Percentiles rank a stretch among this genome's conserved stretches.
Evolutionary conservation across 2,329 filamentous ascomycete species (phyloP).

Genomic region (Falciphora oryzae): DNA sequence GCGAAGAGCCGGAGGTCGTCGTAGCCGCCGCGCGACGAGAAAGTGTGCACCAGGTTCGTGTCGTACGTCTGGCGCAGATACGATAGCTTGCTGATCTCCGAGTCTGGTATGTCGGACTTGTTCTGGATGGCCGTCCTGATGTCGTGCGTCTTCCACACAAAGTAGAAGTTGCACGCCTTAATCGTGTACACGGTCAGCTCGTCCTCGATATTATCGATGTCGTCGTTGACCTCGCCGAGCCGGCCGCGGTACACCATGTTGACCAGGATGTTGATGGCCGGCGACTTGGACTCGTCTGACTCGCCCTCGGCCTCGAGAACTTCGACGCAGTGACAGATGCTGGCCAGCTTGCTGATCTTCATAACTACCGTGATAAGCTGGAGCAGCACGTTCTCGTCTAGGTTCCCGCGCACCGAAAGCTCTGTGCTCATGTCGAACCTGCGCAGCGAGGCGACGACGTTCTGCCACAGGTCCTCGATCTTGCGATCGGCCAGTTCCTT

Average conservation of each 20-base stretch:
- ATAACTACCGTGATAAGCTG: constrained; percentile 69
- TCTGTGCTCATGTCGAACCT: constrained; percentile 66
- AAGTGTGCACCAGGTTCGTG: constrained; percentile 59
- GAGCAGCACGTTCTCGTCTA: constrained; percentile 58
- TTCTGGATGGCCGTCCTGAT: constrained; percentile 50
- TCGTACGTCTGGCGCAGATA: constrained; percentile 51
- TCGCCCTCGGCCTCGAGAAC: constrained; percentile 60
- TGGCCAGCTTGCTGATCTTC: constrained; percentile 75
- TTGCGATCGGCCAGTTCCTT: constrained; percentile 80
- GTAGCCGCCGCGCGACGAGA: constrained; percentile 62
- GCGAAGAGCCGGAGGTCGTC: constrained; percentile 75
- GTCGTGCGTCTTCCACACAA: constrained; percentile 82
- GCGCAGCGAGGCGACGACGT: constrained; percentile 66
- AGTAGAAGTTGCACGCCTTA: constrained; percentile 76
- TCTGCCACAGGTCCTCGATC: constrained; percentile 79
- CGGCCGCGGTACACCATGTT: constrained; percentile 69
- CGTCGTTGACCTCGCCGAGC: constrained; percentile 61
- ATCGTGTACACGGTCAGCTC: constrained; percentile 71
- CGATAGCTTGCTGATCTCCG: constrained; percentile 56
- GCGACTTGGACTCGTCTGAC: constrained; percentile 40
- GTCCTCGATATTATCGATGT: constrained; percentile 72
- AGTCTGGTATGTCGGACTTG: constrained; percentile 48
- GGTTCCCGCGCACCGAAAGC: constrained; percentile 63
- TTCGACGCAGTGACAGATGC: constrained; percentile 71
- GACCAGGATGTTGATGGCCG: constrained; percentile 63